A percentile compares a stretch with the other conserved stretches of the same genome.
Evolutionary conservation across 768 basidiomycete genomes (phyloP).

Genomic region (Cubamyces lactineus): DNA sequence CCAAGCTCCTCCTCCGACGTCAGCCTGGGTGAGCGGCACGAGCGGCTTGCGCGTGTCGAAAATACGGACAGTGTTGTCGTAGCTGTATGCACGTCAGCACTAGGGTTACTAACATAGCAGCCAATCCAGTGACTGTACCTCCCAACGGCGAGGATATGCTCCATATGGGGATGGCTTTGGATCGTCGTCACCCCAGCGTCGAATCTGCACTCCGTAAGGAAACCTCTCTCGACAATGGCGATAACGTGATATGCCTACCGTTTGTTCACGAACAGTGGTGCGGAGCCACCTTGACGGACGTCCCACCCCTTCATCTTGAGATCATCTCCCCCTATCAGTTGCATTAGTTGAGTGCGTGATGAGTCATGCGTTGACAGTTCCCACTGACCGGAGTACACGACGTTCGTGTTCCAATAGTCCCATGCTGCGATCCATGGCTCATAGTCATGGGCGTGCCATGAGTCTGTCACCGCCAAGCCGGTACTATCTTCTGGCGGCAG

Average conservation of each 20-base stretch:
- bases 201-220: constrained; percentile 57
- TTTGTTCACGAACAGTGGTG: constrained; percentile 74
- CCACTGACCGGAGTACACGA: constrained; percentile 80
- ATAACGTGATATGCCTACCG: constrained; percentile 43
- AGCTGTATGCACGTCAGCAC: constrained; percentile 50
- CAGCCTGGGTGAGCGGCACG: constrained; percentile 56
- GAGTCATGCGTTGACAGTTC: not conserved
- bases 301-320: constrained; percentile 92
- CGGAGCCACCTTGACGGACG: constrained; percentile 59
- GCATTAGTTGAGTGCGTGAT: not conserved
- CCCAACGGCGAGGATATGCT: constrained; percentile 87
- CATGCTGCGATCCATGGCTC: constrained; percentile 96
- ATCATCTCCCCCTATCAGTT: constrained; percentile 86
- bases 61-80: constrained; percentile 77
- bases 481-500: constrained; percentile 51
- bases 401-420: constrained; percentile 81
- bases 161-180: constrained; percentile 77
- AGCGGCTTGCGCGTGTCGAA: constrained; percentile 80
- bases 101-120: not conserved
- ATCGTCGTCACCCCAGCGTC: constrained; percentile 92
- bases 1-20: constrained; percentile 94
- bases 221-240: constrained; percentile 6
- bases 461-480: constrained; percentile 49
- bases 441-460: constrained; percentile 89
- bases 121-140: constrained; percentile 53